A percentile compares a stretch with the other conserved stretches of the same genome.
Evolutionary conservation across 1,139 yeast genomes (phyloP).

Genomic region (Yamadazyma buinensis): DNA sequence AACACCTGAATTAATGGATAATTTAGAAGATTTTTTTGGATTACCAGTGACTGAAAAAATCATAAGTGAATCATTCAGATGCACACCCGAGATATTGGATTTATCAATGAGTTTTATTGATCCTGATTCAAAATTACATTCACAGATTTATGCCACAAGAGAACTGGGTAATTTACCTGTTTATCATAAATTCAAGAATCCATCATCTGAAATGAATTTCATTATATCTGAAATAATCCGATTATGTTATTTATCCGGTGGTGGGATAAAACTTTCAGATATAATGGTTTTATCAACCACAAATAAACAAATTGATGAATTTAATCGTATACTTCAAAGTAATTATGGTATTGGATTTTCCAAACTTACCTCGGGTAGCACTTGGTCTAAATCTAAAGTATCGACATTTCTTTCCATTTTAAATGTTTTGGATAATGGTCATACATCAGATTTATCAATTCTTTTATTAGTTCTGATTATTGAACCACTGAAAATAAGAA

Average conservation of each 20-base stretch:
- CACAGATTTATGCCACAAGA: constrained; percentile 16
- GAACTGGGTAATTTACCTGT: constrained; percentile 30
- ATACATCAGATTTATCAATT: constrained; percentile 33
- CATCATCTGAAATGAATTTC: constrained; percentile 36
- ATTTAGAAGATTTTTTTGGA: constrained; percentile 23
- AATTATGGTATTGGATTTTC: constrained; percentile 40
- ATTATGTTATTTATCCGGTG: constrained; percentile 43
- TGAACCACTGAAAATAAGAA: constrained; percentile 19
- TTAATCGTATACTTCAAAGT: constrained; percentile 34
- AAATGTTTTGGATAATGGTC: constrained; percentile 31
- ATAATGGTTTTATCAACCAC: constrained; percentile 53
- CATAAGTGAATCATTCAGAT: constrained; percentile 53
- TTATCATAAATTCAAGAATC: constrained; percentile 20
- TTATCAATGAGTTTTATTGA: constrained; percentile 12
- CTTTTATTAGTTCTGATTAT: constrained; percentile 24
- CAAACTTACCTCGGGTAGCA: constrained; percentile 44
- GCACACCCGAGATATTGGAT: constrained; percentile 51
- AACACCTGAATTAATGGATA: constrained; percentile 27
- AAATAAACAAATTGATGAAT: constrained; percentile 48
- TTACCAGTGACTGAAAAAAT: constrained; percentile 23
- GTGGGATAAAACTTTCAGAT: constrained; percentile 45
- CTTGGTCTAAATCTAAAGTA: constrained; percentile 52
- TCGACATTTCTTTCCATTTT: constrained; percentile 50
- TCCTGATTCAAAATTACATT: constrained; percentile 3
- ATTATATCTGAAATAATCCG: constrained; percentile 44